Evolutionary conservation across 208 protist species (phyloP).

Genomic region (Pavlovales sp.): DNA sequence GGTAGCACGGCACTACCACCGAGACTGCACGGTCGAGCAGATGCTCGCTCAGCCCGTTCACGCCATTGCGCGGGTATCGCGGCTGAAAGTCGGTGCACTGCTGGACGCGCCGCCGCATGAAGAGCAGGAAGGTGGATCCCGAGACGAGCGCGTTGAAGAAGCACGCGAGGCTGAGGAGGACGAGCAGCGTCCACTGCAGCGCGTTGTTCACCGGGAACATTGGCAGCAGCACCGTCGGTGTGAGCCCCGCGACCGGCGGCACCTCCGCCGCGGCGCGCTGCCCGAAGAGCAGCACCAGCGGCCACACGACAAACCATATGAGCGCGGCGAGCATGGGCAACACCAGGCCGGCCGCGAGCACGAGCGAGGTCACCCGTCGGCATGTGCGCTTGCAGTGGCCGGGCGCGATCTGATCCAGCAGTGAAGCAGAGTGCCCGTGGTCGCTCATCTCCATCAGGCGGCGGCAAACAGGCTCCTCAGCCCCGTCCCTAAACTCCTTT

Average conservation of each 20-base stretch:
- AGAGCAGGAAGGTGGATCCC: not conserved
- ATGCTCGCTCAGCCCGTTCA: not conserved
- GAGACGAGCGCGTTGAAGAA: not conserved
- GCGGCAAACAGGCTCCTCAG: no score
- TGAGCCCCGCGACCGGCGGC: not conserved
- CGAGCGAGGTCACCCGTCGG: no score
- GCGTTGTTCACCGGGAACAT: not conserved
- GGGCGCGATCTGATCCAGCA: no score
- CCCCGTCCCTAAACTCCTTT: no score
- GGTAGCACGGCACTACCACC: constrained; percentile 32
- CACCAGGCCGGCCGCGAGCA: no score
- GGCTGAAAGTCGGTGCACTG: not conserved
- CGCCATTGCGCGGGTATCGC: not conserved
- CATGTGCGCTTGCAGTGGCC: no score
- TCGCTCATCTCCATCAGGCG: no score
- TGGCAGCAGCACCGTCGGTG: not conserved
- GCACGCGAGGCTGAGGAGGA: not conserved
- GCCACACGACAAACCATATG: no score
- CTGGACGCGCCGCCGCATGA: not conserved
- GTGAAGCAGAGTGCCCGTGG: no score
- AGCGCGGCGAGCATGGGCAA: no score
- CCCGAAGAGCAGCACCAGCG: no score
- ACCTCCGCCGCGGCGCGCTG: no score
- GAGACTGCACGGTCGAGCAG: not conserved
- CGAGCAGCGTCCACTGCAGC: not conserved